Evolutionary conservation across 345 rosid genomes (phyloP), one percentile per base, ranked within the genome.

Genomic region (Geranium brycei): DNA sequence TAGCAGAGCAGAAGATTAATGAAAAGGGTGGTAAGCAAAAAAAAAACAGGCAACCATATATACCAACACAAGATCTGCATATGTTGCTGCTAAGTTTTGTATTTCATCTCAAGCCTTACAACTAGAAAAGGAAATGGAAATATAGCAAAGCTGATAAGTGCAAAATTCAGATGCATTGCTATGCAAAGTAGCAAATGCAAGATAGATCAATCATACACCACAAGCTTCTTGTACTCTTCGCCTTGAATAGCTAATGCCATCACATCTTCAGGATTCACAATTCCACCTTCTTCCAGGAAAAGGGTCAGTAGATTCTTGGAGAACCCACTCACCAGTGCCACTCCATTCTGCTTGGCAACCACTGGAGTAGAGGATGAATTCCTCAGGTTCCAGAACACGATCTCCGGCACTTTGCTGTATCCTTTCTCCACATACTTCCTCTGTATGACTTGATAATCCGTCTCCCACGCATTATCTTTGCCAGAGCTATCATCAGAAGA

Each of bases 361-460:
- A 81, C 91, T 0, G 87, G 86, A 0, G 84, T 83, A 0, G 85
- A 69, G 12, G 13, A 72, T 0, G 86, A 85, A 11, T 78, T 59
- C 66, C 89, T 79, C 74, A 83, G 56, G 64, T 85, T 85, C 95
- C 91, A 87, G 41, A 85, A 87, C 76, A 85, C 85, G 0, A 75
- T 78, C 64, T 85, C 75, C 17, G 88, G 91, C 10, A 83, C 75
- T 2, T 5, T 67, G 0, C 83, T 79, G 31, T 82, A 85, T 13
- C 91, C 89, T 28, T 72, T 75, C 67, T 78, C 66, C 8, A 18
- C 38, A 7, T 31, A 82, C 64, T 85, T 89, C 64, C 65, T 83
- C 62, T 0, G 64, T 5, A 84, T 84, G 14, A 41, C 68, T 19
- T 80, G 59, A 23, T 83, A 66, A 63, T 86, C 80, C 0, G 86